A percentile compares a stretch with the other conserved stretches of the same genome.
Evolutionary conservation across 1,284 basidiomycete genomes (phyloP).

Genomic region (Coniferiporia weirii): DNA sequence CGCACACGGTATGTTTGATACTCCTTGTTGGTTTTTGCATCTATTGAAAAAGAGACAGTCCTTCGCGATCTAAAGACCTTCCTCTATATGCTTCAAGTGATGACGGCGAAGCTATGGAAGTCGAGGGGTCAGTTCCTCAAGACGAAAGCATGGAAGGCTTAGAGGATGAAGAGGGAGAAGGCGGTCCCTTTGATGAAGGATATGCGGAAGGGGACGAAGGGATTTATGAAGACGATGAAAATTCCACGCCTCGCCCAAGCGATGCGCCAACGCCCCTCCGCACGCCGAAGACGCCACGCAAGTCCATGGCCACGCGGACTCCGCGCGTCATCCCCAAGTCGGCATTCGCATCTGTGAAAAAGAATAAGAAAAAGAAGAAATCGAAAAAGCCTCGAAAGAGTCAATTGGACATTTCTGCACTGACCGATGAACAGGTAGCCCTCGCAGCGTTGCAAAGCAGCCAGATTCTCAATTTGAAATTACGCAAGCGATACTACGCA

Average conservation of each 20-base stretch:
- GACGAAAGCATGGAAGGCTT: conserved; percentile 29
- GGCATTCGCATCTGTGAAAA: conserved; percentile 22
- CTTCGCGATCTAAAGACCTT: conserved; percentile 15
- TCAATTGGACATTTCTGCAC: conserved; percentile 57
- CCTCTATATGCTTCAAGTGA: conserved; percentile 12
- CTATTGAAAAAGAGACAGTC: conserved; percentile 1
- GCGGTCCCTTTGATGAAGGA: conserved; percentile 30
- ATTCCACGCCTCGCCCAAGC: conserved; percentile 24
- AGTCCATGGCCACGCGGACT: conserved; percentile 17
- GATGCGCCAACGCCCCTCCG: conserved; percentile 15
- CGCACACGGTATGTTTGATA: conserved; percentile 13
- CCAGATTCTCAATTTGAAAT: conserved; percentile 65
- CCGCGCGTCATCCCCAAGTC: conserved; percentile 19
- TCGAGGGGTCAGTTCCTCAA: conserved; percentile 24
- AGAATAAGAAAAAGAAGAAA: conserved; percentile 38
- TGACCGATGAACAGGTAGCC: conserved; percentile 63
- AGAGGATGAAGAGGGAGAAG: conserved; percentile 34
- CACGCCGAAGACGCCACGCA: conserved; percentile 19
- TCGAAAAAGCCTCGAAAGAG: conserved; percentile 63
- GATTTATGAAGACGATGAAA: conserved; percentile 32
- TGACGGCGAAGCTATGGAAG: conserved; percentile 26
- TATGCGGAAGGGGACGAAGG: conserved; percentile 35
- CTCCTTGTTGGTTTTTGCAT: neutral
- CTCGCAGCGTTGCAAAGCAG: conserved; percentile 60
- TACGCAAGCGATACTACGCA: conserved; percentile 83